A percentile compares a stretch with the other conserved stretches of the same genome.
Evolutionary conservation across 2,329 filamentous ascomycete species (phyloP).

Genomic region (Colletotrichum australisinense): DNA sequence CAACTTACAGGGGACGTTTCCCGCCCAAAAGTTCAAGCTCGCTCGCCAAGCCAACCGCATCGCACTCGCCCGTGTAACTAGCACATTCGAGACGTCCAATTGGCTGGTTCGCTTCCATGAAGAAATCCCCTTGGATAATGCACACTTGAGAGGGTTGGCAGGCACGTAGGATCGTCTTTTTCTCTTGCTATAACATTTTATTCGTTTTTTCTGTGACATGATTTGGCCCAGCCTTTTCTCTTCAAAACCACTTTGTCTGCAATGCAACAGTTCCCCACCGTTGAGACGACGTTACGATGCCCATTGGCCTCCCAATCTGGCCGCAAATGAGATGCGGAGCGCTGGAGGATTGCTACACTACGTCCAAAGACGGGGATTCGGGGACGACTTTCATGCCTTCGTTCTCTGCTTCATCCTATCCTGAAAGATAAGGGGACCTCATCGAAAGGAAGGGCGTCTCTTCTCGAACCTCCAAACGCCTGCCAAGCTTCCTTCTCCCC

Average conservation of each 20-base stretch:
- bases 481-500: background rate
- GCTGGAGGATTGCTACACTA: background rate
- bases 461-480: background rate
- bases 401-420: no score
- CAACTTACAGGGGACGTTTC: background rate
- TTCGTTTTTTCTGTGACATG: background rate
- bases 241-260: background rate
- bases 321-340: background rate
- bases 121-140: background rate
- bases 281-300: background rate
- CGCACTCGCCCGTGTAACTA: background rate
- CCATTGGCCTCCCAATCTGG: background rate
- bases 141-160: background rate
- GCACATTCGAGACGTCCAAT: background rate
- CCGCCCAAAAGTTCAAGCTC: no score
- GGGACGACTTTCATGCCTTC: no score
- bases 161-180: background rate
- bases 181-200: background rate
- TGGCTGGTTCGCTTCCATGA: background rate
- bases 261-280: background rate
- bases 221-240: background rate
- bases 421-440: background rate
- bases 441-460: background rate
- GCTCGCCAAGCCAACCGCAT: background rate
- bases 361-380: background rate